These are phyloP conservation scores for Francoa sonchifolia DNA, from an alignment of 441 rosid species.

Conservation along the genomic window DNA sequence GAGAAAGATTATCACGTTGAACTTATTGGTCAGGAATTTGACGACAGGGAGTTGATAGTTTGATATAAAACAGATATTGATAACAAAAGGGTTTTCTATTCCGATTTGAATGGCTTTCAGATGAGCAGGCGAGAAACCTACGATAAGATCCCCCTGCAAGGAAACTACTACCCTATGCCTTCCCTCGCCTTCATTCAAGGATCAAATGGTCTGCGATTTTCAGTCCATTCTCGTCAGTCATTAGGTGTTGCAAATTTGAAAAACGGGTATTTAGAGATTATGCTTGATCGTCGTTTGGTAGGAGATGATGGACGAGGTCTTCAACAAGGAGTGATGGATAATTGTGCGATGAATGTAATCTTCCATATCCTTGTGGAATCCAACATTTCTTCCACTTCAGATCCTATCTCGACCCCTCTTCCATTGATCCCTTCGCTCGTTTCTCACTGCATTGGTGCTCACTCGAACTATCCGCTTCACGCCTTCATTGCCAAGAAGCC, in stretches of 20 bases:
- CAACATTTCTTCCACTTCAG: constrained; percentile 43
- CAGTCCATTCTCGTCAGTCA: constrained; percentile 83
- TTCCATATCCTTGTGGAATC: constrained; percentile 66
- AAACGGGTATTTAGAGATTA: constrained; percentile 88
- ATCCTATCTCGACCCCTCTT: constrained; percentile 28
- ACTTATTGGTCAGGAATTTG: constrained; percentile 51
- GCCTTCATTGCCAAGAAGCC: constrained; percentile 65
- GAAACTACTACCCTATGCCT: constrained; percentile 97
- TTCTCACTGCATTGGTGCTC: constrained; percentile 60
- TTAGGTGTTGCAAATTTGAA: constrained; percentile 69
- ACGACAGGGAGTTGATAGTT: constrained; percentile 76
- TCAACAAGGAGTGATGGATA: constrained; percentile 95
- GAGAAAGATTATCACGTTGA: constrained; percentile 97
- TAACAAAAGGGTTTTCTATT: constrained; percentile 54
- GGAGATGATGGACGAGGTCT: constrained; percentile 96
- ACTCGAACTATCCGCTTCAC: constrained; percentile 77
- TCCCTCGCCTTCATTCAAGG: constrained; percentile 87
- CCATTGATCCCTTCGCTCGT: constrained; percentile 77
- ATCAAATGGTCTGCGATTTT: constrained; percentile 64
- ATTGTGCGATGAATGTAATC: constrained; percentile 64
- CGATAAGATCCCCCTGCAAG: constrained; percentile 89
- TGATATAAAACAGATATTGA: constrained; percentile 69
- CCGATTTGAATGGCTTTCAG: constrained; percentile 96
- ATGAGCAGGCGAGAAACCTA: constrained; percentile 93
- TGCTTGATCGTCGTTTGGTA: constrained; percentile 78